Base-by-base conservation (phyloP, 2,329 filamentous ascomycete genomes). In the Fusarium nematophilum region DNA sequence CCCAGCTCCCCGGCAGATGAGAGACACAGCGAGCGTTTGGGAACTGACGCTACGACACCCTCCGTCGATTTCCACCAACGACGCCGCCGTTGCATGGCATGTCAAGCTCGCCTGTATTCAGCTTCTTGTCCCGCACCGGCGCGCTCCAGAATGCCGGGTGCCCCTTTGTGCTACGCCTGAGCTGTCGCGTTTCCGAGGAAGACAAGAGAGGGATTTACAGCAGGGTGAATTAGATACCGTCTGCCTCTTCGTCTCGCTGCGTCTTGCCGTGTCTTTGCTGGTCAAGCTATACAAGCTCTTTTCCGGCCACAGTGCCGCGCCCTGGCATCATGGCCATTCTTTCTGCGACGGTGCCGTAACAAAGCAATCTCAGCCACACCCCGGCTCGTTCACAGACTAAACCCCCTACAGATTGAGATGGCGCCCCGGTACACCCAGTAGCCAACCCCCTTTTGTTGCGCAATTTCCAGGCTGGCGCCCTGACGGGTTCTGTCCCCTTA, bases 291-390 rank as follows among this genome's bases (percentile, higher is more conserved):
- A 39, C 29, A 18, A 31, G 27, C 29, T 43, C 39, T 46, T 15
- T 29, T 23, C n/a, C 23, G 31, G 31, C 23, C 31, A 55, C 50
- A 42, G 60, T 61, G 38, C 60, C 51, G 13, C 53, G 51, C 23
- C 59, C 33, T 61, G 51, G 51, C 50, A 63, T 57, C 33, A 25
- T 53, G 36, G 26, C n/a, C 44, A 64, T 64, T 61, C 53, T 59
- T 18, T 58, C 59, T 64, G 40, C 39, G 58, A 61, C 56, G 56
- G 29, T 53, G 51, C 36, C 53, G 53, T 34, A 54, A 62, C 54
- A 60, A 58, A 57, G 58, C 53, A 63, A 64, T 64, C 42, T 62
- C 55, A 62, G 62, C 63, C 62, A 66, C 54, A 68, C 62, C 65
- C 65, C 64, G 65, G 62, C 51, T 51, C 48, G 33, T 45, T 36